Conservation (phyloP, 2,329 filamentous ascomycete species). For the Colletotrichum acutatum region DNA sequence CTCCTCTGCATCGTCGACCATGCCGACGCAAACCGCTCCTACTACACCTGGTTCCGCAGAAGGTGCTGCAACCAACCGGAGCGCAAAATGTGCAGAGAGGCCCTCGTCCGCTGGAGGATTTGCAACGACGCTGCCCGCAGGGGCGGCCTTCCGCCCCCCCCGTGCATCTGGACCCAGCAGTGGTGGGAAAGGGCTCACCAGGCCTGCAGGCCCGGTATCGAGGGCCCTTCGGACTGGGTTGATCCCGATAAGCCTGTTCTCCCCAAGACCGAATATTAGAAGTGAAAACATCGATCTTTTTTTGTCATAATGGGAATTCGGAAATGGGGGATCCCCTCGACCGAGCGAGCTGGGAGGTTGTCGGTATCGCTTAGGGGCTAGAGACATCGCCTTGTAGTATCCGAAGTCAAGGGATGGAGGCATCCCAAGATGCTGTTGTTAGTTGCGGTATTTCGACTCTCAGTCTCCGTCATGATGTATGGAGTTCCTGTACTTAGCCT, state of each 20-base stretch:
- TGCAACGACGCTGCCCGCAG: not conserved
- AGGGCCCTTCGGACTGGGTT: not conserved
- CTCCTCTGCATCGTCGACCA: not conserved
- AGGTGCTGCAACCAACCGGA: not conserved
- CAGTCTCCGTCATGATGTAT: no score
- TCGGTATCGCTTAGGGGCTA: no score
- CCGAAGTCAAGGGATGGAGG: no score
- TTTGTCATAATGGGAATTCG: not conserved
- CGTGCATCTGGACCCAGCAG: not conserved
- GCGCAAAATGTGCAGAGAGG: not conserved
- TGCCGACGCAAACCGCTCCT: not conserved
- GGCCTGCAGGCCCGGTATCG: conserved; percentile 9
- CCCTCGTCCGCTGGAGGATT: not conserved
- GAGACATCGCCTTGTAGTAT: no score
- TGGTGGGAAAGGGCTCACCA: not conserved
- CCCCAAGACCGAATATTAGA: no score
- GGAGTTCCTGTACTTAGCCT: no score
- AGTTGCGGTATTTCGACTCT: no score
- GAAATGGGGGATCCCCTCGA: no score
- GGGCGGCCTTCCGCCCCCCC: not conserved
- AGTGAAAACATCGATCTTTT: not conserved
- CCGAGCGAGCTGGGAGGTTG: no score
- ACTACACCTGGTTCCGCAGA: not conserved
- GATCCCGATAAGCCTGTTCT: conserved; percentile 2
- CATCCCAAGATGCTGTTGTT: no score